A percentile compares a stretch with the other conserved stretches of the same genome.
These are phyloP conservation scores for Potentilla sterilis DNA, from an alignment of 306 rosid species.

Conservation along the genomic window DNA sequence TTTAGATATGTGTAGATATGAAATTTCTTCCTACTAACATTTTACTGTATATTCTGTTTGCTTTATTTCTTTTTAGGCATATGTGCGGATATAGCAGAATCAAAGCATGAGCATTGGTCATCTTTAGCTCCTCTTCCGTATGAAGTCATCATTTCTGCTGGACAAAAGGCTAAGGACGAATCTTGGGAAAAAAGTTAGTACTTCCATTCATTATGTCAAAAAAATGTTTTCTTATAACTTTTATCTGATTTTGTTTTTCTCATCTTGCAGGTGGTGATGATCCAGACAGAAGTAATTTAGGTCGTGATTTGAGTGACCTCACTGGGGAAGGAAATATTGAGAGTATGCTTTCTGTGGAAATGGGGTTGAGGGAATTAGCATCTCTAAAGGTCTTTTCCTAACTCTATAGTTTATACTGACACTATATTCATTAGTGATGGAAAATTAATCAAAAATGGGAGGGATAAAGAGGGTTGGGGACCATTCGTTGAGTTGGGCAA, in stretches of 20 bases:
- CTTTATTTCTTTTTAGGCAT: slow-evolving; percentile 55
- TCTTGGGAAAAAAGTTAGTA: slow-evolving; percentile 64
- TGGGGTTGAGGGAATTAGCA: slow-evolving; percentile 84
- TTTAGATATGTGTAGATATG: neutral
- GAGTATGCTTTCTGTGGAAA: slow-evolving; percentile 96
- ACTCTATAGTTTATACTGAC: neutral
- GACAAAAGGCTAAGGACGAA: slow-evolving; percentile 97
- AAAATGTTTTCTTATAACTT: neutral
- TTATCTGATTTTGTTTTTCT: neutral
- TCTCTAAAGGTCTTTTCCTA: slow-evolving; percentile 64
- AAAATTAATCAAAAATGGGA: neutral
- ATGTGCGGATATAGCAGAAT: slow-evolving; percentile 73
- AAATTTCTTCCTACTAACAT: slow-evolving; percentile 11
- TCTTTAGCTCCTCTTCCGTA: slow-evolving; percentile 94
- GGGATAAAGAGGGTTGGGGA: neutral
- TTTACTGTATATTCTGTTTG: slow-evolving; percentile 8
- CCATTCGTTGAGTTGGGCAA: neutral
- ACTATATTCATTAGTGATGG: neutral
- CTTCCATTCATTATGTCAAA: neutral
- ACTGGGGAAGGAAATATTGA: slow-evolving; percentile 93
- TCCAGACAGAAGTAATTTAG: slow-evolving; percentile 60
- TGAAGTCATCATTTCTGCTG: slow-evolving; percentile 87
- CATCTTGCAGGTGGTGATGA: slow-evolving; percentile 58
- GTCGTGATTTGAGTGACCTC: slow-evolving; percentile 77
- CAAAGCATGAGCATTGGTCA: slow-evolving; percentile 91